These are phyloP conservation scores for Codiaeum variegatum DNA, from an alignment of 441 rosid genomes.

Conservation along the genomic window DNA sequence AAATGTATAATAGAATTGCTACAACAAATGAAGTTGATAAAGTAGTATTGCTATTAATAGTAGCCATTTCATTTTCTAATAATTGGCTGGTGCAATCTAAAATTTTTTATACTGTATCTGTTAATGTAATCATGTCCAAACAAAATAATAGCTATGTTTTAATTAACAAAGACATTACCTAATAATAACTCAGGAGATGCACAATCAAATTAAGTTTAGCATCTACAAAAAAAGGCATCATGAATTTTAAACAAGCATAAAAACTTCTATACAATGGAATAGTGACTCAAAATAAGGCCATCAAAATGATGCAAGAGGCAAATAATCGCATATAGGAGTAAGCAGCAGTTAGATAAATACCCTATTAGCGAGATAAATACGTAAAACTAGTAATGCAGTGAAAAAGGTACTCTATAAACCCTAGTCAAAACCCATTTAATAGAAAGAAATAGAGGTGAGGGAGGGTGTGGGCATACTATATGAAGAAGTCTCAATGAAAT, in stretches of 20 bases:
- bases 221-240: too few species aligned
- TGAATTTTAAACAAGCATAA: too few species aligned
- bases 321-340: not conserved
- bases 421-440: not conserved
- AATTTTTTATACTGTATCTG: constrained; percentile 18
- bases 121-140: too few species aligned
- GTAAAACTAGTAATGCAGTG: not conserved
- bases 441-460: not conserved
- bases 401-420: not conserved
- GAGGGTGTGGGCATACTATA: not conserved
- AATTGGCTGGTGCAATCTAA: not conserved
- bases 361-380: not conserved
- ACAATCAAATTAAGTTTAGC: too few species aligned
- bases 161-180: too few species aligned
- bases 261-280: too few species aligned
- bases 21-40: constrained; percentile 13
- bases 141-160: too few species aligned
- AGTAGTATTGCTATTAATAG: not conserved
- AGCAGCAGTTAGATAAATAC: not conserved
- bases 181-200: too few species aligned
- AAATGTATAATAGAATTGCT: constrained; percentile 17
- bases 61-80: constrained; percentile 24
- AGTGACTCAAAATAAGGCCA: too few species aligned
- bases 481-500: not conserved
- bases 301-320: too few species aligned